Percentiles rank a stretch among this genome's conserved stretches.
These are phyloP conservation scores for Coemansia brasiliensis DNA, from an alignment of 192 early-diverging fungal genomes.

Conservation along the genomic window DNA sequence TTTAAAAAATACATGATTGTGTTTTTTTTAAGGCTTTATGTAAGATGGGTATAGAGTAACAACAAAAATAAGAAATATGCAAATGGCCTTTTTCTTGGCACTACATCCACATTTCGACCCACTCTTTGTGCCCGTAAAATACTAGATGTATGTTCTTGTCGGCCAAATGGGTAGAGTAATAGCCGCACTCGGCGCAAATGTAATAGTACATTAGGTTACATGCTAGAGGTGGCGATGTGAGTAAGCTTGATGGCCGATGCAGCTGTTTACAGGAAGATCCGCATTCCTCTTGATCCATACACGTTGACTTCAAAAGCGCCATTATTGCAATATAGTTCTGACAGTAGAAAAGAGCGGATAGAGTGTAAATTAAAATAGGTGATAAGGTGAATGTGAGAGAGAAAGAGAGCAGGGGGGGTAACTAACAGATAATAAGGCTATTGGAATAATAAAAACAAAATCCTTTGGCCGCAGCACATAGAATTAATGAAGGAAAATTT, in stretches of 20 bases:
- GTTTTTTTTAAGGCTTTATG: neutral
- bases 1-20: neutral
- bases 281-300: neutral
- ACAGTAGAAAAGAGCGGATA: neutral
- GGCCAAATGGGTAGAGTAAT: conserved; percentile 30
- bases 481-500: neutral
- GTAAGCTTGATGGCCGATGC: neutral
- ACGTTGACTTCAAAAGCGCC: neutral
- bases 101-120: conserved; percentile 35
- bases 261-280: neutral
- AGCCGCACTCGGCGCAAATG: conserved; percentile 47
- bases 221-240: conserved; percentile 14
- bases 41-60: neutral
- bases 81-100: too few relatives aligned
- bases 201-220: conserved; percentile 41
- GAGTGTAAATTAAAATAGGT: neutral
- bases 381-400: neutral
- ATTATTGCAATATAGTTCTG: neutral
- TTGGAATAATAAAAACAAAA: neutral
- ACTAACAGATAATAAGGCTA: neutral
- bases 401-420: neutral
- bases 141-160: conserved; percentile 49
- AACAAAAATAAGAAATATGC: neutral
- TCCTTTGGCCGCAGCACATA: conserved; percentile 2
- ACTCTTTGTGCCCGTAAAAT: conserved; percentile 34